Base-by-base conservation (phyloP, 148 eudicot genomes). In the Vaccinium myrtillus region DNA sequence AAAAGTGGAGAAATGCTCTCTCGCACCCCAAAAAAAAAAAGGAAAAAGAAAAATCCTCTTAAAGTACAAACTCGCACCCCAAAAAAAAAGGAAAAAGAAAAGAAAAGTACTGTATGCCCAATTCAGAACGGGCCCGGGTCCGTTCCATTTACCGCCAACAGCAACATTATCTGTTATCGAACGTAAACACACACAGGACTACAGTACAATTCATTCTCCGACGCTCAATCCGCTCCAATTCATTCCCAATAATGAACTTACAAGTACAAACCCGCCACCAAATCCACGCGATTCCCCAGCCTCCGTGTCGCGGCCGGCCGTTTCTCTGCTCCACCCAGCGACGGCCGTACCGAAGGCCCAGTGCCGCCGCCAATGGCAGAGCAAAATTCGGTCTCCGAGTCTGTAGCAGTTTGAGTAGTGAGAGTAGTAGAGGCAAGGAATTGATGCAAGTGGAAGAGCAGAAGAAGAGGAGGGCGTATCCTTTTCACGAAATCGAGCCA, bases 401-500 rank as follows among this genome's bases (percentile, higher is more conserved):
- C 13, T 25, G 16, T 43, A 71, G 61, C 48, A 53, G 87, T 78
- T 19, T 21, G 15, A 67, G 56, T 81, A 74, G 50, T 23, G 59
- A 70, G 21, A 83, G 67, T 78, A 51, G 43, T 39, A 18, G 77
- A 83, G 36, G 81, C 13, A 50, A 59, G 25, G 75, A 78, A 27
- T 12, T 48, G 80, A 30, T 27, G 11, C 18, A 12, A 74, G 49
- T 73, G 25, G 36, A 76, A 59, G 73, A 21, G 84, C 80, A 63
- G 81, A 65, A 75, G 74, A 73, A 77, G 82, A 88, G 88, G 82
- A 94, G 93, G 88, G 92, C 93, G 1, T 95, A 97, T 78, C 98
- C 98, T 8, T 97, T 90, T 84, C 90, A 93, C 77, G 94, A 93
- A 87, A 94, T 97, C 75, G 99, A 97, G 85, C 93, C 93, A 4